phyloP scores from a whole-genome alignment of 1,284 basidiomycete species.

The Melampsora americana region DNA sequence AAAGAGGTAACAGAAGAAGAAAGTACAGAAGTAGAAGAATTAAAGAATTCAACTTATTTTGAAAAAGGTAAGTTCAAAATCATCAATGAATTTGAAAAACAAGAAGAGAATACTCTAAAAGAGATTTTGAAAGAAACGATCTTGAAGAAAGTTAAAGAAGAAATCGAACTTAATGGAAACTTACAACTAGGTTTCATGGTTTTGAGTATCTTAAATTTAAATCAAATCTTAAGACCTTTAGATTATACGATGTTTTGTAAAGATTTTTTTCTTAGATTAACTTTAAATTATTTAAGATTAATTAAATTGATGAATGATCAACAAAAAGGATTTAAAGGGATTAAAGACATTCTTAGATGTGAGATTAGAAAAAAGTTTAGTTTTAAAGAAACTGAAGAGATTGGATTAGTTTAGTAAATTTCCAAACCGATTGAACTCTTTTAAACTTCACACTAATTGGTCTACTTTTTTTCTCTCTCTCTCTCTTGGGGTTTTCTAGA shows the following conservation, averaged over 20 bases:
- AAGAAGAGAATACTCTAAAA: background rate
- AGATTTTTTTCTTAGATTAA: background rate
- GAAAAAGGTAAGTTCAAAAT: too few species aligned
- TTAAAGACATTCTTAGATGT: background rate
- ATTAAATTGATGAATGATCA: too few species aligned
- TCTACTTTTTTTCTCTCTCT: too few species aligned
- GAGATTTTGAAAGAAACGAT: conserved; percentile 39
- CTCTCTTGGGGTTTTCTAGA: background rate
- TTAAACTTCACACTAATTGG: too few species aligned
- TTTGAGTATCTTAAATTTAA: conserved; percentile 26
- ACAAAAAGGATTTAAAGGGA: too few species aligned
- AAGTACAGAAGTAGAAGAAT: conserved; percentile 21
- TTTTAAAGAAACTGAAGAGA: background rate
- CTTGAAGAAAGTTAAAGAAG: conserved; percentile 8
- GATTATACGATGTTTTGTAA: background rate
- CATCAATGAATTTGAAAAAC: too few species aligned
- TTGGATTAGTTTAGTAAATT: background rate
- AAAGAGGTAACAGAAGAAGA: conserved; percentile 27
- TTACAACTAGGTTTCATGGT: conserved; percentile 27
- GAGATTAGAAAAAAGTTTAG: background rate
- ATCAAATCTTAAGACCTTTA: background rate
- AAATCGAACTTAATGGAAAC: conserved; percentile 32
- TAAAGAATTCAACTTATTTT: background rate
- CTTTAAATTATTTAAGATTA: background rate
- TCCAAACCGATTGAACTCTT: too few species aligned